A percentile compares a stretch with the other conserved stretches of the same genome.
Evolutionary conservation across 108 stramenopile genomes (phyloP).

Genomic region (Nitzschia palea): DNA sequence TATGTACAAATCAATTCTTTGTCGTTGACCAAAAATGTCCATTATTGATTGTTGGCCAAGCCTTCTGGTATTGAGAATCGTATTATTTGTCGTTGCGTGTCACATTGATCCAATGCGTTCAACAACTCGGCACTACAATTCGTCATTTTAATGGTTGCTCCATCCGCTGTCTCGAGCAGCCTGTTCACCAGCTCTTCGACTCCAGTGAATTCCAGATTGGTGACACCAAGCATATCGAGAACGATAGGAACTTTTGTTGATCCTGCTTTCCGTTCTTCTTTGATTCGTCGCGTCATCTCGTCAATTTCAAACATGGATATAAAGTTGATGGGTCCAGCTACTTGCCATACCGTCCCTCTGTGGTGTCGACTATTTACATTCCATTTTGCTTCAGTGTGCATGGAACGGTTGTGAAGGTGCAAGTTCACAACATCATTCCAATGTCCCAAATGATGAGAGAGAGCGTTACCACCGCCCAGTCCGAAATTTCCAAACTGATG

Average conservation of each 20-base stretch:
- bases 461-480: background rate
- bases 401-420: background rate
- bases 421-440: too few species aligned
- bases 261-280: background rate
- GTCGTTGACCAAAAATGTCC: too few species aligned
- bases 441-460: background rate
- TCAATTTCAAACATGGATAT: constrained; percentile 39
- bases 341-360: constrained; percentile 12
- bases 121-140: constrained; percentile 18
- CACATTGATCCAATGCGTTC: constrained; percentile 28
- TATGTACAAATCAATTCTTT: too few species aligned
- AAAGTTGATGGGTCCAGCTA: constrained; percentile 34
- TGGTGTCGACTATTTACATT: background rate
- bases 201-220: constrained; percentile 39
- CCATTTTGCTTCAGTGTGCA: background rate
- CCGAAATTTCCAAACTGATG: background rate
- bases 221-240: constrained; percentile 31
- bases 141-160: constrained; percentile 25
- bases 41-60: too few species aligned
- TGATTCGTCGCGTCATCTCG: constrained; percentile 20
- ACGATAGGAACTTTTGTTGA: constrained; percentile 6
- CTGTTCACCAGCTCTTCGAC: constrained; percentile 41
- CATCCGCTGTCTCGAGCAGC: constrained; percentile 26
- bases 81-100: constrained; percentile 9
- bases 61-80: constrained; percentile 4